Evolutionary conservation across 345 rosid species (phyloP), one percentile per base, ranked within the genome.

Genomic region (Hibiscus syriacus): DNA sequence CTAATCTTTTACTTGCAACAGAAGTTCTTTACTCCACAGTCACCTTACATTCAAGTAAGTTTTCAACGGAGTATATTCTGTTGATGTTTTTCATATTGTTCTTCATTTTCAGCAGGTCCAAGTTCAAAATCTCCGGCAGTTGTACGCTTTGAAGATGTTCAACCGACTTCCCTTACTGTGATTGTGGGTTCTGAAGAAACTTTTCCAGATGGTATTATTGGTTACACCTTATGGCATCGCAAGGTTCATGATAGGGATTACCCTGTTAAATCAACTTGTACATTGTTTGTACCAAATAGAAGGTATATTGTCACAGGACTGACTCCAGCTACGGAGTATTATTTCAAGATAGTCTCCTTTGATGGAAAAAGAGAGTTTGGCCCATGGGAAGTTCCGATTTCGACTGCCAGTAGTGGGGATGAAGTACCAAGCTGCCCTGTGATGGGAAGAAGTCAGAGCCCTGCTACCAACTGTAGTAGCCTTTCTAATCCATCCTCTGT

Each of bases 361-460:
- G 77, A 80, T 23, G 90, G 85, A 41, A 72, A 65, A 20, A 77
- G 72, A 68, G 90, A 87, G 73, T 54, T 81, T 25, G 78, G 81
- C 4, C 73, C 52, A 4, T 82, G 77, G 74, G 96, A 87, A 77
- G 81, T 84, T 80, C 74, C 67, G 30, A 72, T 79, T 59, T 55
- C 84, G 58, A 86, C 90, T 0, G 67, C 75, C 41, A 58, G 52
- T 70, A 22, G 63, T 38, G 77, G 74, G 72, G 86, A 78, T 55
- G 84, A 78, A 74, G 80, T 76, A 66, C 73, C 73, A 0, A 84
- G 82, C 70, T 75, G 80, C 69, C 66, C 70, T 0, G 72, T 71
- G 19, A 78, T 74, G 1, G 98, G 87, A 81, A 85, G 95, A 85
- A 87, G 97, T 58, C 96, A 89, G 70, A 93, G 97, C 78, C 97